These are phyloP conservation scores for Lasiosphaeriaceae sp. DNA, from an alignment of 495 filamentous ascomycete species.

Conservation along the genomic window DNA sequence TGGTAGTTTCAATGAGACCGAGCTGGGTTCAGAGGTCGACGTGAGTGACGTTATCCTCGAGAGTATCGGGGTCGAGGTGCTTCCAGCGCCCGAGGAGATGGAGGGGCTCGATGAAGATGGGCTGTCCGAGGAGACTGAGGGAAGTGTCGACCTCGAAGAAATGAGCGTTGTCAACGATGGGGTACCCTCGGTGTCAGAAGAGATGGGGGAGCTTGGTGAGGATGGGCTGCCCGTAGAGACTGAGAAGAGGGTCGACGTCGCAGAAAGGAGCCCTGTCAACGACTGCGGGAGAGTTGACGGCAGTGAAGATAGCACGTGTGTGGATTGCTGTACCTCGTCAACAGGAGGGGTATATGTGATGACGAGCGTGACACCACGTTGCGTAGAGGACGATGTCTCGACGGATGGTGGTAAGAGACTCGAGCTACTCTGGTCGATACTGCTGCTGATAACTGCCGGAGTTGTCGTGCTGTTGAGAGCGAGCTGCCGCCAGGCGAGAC, in stretches of 20 bases:
- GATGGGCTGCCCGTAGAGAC: background rate
- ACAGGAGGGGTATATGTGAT: background rate
- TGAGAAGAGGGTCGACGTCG: background rate
- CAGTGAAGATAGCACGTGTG: too few relatives aligned
- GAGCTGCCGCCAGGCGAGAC: slow-evolving; percentile 5
- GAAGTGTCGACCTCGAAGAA: background rate
- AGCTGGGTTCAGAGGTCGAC: background rate
- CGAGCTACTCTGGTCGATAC: background rate
- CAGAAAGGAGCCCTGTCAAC: background rate
- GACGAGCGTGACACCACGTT: too few relatives aligned
- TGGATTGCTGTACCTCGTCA: too few relatives aligned
- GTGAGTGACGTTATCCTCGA: background rate
- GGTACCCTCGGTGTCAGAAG: background rate
- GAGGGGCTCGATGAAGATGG: background rate
- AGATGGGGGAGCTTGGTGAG: background rate
- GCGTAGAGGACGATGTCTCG: background rate
- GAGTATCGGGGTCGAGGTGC: background rate
- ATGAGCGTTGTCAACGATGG: background rate
- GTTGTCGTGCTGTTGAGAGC: background rate
- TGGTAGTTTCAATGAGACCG: background rate
- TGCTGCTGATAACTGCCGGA: background rate
- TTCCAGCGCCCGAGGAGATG: background rate
- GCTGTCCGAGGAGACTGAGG: background rate
- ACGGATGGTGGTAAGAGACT: background rate
- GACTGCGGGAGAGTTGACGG: too few relatives aligned